Evolutionary conservation across 192 early-diverging fungal genomes (phyloP), one percentile per base, ranked within the genome.

Genomic region (Coemansia sp.): DNA sequence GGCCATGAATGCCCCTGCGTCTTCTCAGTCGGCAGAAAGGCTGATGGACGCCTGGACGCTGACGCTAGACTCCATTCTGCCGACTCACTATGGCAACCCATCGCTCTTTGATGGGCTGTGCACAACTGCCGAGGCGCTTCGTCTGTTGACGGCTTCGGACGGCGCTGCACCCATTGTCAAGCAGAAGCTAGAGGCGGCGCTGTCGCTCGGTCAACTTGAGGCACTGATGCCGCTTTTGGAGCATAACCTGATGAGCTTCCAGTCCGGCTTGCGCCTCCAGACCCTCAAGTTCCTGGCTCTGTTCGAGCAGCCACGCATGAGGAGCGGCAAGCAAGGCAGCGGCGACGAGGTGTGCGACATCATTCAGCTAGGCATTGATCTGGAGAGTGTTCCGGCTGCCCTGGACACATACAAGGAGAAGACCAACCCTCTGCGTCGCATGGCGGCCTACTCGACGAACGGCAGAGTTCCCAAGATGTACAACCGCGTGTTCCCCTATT

Each of bases 381-480:
- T 92, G 34, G 95, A 97, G 68, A 71, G 76, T 12, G 86, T 88
- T 42, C 76, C 78, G 7, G 77, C 85, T 20, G 85, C 79, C 0
- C 67, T 96, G 6, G 84, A 85, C 14, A 78, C 86, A 14, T 86
- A 85, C 71, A 91, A 95, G 65, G 93, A 98, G 26, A 94, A 92
- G 63, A 76, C 87, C 6, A 87, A 92, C 67, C 81, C 86, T 10
- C 80, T 99, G 52, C 87, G 91, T 45, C 86, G 84, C 20, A 73
- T 98, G 59, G 83, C 87, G 31, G 79, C 86, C 3, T 77, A 95
- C 28, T 70, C 89, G 4, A 66, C 75, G 7, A 85, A 85, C 39
- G 79, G 85, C 14, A 79, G 85, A 34, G 55, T 93, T 14, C 92
- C 95, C 1, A 82, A 83, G 39, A 52, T 89, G n/a, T 96, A 93